Evolutionary conservation across 352 stramenopile species (phyloP), one percentile per base, ranked within the genome.

Genomic region (Phytophthora brassicae): DNA sequence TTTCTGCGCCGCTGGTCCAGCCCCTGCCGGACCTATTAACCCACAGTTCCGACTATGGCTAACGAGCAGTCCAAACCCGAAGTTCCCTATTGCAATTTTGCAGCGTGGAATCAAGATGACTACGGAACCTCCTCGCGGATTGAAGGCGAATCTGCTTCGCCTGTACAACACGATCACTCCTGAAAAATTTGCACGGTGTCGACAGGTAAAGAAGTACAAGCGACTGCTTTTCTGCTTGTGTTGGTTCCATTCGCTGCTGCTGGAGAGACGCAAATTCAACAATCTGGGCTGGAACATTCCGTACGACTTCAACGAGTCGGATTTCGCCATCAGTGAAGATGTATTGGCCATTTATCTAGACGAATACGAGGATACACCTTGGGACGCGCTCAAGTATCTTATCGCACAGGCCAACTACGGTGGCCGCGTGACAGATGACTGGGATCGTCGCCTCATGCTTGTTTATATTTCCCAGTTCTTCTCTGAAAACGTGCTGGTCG

Each of bases 251-350:
- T 91, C 96, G 22, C 70, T 98, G 2, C 65, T 99, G 12, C 79
- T 98, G 0, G 96, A 99, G 70, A 84, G 96, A 3, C 84, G 96
- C 50, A 98, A 99, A 60, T 99, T 99, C 60, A 98, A 98, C 65
- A 94, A 96, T 26, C 77, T 99, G 1, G 96, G 96, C 7, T 99
- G 96, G 91, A 99, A 99, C 68, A 98, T 98, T 20, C 96, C 95
- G 19, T 99, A 99, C 77, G 96, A 98, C 50, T 99, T 99, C 53
- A 99, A 99, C 66, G 94, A 99, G 60, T 95, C 89, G 4, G 96
- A 99, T 74, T 99, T 98, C 75, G 81, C 88, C 14, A 98, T 99
- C 63, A 98, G 90, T 54, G 92, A 98, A 51, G 94, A 98, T 60
- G 89, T 98, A 23, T 70, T 99, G 26, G 91, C 92, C 11, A 97